A percentile compares a stretch with the other conserved stretches of the same genome.
phyloP scores from a whole-genome alignment of 2,329 filamentous ascomycete species.

The Keithomyces neogunnii region DNA sequence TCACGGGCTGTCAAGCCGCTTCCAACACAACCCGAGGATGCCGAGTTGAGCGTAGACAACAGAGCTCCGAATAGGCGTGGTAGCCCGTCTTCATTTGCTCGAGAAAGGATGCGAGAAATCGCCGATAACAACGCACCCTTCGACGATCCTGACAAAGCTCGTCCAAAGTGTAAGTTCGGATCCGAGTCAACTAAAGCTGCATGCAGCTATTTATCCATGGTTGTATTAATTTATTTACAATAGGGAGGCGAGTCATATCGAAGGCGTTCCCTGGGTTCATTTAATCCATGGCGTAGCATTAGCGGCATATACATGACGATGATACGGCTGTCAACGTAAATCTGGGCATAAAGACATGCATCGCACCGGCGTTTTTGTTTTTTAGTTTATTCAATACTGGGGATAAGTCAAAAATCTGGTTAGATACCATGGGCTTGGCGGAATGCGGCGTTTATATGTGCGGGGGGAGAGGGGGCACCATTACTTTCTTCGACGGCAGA shows the following conservation, averaged over 20 bases:
- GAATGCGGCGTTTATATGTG: not conserved
- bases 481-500: not conserved
- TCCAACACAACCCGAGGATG: slow-evolving; percentile 28
- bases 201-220: not conserved
- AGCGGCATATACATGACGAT: not conserved
- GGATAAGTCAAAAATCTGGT: not conserved
- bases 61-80: slow-evolving; percentile 22
- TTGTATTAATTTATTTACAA: not conserved
- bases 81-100: slow-evolving; percentile 35
- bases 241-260: slow-evolving; percentile 8
- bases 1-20: slow-evolving; percentile 24
- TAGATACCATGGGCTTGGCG: slow-evolving; percentile 1
- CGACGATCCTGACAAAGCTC: slow-evolving; percentile 31
- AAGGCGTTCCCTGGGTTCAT: slow-evolving; percentile 9
- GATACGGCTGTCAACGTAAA: not conserved
- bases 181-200: not conserved
- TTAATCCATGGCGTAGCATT: not conserved
- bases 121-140: slow-evolving; percentile 33
- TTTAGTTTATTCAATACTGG: not conserved
- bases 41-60: slow-evolving; percentile 19
- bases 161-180: slow-evolving; percentile 28
- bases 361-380: slow-evolving; percentile 4
- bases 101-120: slow-evolving; percentile 34
- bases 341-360: slow-evolving; percentile 3
- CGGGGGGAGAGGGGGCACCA: not conserved